These are phyloP conservation scores for Kwoniella botswanensis DNA, from an alignment of 768 basidiomycete species.

Conservation along the genomic window DNA sequence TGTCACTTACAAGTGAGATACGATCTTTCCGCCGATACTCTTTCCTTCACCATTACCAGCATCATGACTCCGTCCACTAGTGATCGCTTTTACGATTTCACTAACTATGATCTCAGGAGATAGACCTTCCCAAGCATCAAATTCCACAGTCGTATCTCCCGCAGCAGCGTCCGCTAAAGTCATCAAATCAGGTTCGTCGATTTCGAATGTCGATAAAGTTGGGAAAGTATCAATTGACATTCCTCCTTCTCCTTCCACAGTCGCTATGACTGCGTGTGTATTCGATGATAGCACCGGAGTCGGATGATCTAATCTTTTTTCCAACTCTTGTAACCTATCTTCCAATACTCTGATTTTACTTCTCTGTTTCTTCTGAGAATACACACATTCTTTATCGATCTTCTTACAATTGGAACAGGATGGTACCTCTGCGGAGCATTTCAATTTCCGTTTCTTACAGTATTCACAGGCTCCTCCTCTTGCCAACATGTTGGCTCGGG, in stretches of 20 bases:
- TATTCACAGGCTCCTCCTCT: constrained; percentile 53
- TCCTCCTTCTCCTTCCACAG: neutral
- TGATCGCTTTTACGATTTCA: constrained; percentile 35
- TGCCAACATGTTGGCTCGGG: constrained; percentile 50
- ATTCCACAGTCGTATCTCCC: constrained; percentile 20
- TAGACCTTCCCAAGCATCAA: constrained; percentile 38
- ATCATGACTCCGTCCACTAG: constrained; percentile 8
- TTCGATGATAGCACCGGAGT: neutral
- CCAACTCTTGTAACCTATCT: constrained; percentile 48
- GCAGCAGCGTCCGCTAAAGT: constrained; percentile 52
- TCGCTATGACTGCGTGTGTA: neutral
- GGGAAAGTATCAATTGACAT: constrained; percentile 15
- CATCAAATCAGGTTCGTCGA: constrained; percentile 50
- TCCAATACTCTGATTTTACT: constrained; percentile 44
- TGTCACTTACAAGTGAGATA: constrained; percentile 42
- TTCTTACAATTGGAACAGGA: constrained; percentile 37
- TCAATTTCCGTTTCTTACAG: constrained; percentile 48
- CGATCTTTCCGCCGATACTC: constrained; percentile 44
- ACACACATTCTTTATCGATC: constrained; percentile 39
- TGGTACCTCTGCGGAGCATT: constrained; percentile 47
- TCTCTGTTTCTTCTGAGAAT: constrained; percentile 49
- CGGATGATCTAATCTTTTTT: constrained; percentile 34
- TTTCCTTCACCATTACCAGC: constrained; percentile 22
- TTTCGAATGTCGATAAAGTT: constrained; percentile 22
- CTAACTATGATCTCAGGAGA: constrained; percentile 25